Conservation (phyloP, 345 rosid species). For the Aquilaria malaccensis region DNA sequence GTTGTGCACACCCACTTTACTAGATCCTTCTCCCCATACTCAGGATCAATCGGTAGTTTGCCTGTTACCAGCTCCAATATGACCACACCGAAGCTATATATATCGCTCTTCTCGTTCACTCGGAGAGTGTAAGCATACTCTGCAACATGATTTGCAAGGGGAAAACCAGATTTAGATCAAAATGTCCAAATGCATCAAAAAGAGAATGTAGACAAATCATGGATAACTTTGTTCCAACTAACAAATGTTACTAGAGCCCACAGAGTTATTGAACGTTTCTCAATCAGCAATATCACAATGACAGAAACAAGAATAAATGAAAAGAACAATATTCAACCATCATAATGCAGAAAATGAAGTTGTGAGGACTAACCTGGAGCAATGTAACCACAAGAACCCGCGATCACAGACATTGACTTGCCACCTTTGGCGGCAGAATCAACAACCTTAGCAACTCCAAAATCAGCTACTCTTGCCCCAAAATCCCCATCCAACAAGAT, state of each 20-base stretch:
- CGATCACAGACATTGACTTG: constrained; percentile 89
- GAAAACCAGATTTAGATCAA: not conserved
- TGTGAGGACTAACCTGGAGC: constrained; percentile 76
- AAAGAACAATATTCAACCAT: not conserved
- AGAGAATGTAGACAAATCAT: not conserved
- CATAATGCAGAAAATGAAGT: not conserved
- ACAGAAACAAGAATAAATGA: not conserved
- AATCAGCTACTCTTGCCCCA: constrained; percentile 98
- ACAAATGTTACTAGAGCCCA: too few relatives aligned
- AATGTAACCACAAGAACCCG: constrained; percentile 98
- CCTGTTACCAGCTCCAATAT: constrained; percentile 88
- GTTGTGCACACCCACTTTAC: constrained; percentile 91
- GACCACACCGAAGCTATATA: constrained; percentile 96
- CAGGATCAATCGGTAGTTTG: constrained; percentile 71
- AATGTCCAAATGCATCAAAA: not conserved
- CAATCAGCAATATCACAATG: not conserved
- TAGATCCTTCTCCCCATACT: constrained; percentile 85
- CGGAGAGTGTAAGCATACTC: constrained; percentile 96
- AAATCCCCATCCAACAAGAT: constrained; percentile 81
- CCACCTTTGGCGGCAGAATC: constrained; percentile 64
- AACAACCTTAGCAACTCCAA: constrained; percentile 87
- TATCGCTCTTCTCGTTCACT: constrained; percentile 99
- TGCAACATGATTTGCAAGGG: constrained; percentile 26
- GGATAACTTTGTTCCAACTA: too few relatives aligned
- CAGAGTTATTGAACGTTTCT: too few relatives aligned